Base-by-base conservation (phyloP, 108 stramenopile species). In the Skeletonema marinoi region DNA sequence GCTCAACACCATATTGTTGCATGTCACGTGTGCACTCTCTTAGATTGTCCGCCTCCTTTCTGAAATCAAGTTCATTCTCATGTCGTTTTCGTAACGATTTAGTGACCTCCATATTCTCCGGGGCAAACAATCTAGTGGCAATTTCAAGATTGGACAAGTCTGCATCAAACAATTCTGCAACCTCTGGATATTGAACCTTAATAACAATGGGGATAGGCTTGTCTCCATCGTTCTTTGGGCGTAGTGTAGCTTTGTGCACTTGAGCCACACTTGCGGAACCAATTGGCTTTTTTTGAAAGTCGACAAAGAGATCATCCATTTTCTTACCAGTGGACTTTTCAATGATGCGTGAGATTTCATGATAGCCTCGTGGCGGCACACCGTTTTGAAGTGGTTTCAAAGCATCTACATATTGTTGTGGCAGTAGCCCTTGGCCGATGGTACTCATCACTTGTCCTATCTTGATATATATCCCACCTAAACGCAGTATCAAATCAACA, bases 401-500 rank as follows among this genome's bases (percentile, higher is more conserved):
- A 33, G 84, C 88, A 8, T 63, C 65, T 29, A 92, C 69, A 71
- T 91, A 94, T 42, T 78, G 71, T 54, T 44, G 42, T 2, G 42
- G 42, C 14, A 44, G 16, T 16, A 82, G 44, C 1, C 81, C 81
- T 56, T 70, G 71, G 16, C 81, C 81, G 25, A 81, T 76, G 25
- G 80, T 81, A 36, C 59, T 35, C 78, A 78, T 71, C 7, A 78
- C 78, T 81, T 94, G 90, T 7, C 84, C 88, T 14, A 88, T 85
- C 65, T 94, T 94, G 50, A 90, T 85, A 68, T 90, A 94, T 56
- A 93, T 90, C 17, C 92, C 90, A 31, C 87, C 89, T 54, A 94
- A 64, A 4, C 66, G 58, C 1, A 87, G 36, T 60, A 93, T 91
- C 35, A 82, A 63, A 54, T 82, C 77, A 39, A 82, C 81, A 38